A percentile compares a stretch with the other conserved stretches of the same genome.
Conservation (phyloP, 2,329 filamentous ascomycete species). For the Penicillium sp. region DNA sequence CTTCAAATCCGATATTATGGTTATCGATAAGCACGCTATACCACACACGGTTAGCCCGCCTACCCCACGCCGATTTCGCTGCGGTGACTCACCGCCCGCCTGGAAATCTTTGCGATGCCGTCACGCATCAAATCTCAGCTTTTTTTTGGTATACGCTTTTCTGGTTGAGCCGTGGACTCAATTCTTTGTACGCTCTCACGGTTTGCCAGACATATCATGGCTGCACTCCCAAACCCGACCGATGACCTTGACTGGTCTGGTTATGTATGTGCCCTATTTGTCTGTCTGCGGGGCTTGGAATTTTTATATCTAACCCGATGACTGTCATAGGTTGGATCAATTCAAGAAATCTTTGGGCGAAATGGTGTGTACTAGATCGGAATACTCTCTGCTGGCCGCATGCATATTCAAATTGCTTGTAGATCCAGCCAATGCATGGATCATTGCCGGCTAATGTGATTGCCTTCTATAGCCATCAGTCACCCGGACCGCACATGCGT, state of each 20-base stretch:
- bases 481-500: slow-evolving; percentile 68
- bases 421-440: background rate
- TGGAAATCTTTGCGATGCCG: slow-evolving; percentile 10
- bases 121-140: background rate
- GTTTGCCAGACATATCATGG: background rate
- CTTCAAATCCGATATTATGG: background rate
- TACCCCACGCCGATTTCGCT: slow-evolving; percentile 16
- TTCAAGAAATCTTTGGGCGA: slow-evolving; percentile 41
- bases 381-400: background rate
- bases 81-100: slow-evolving; percentile 13
- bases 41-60: background rate
- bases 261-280: slow-evolving; percentile 26
- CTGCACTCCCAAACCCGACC: slow-evolving; percentile 36
- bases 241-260: slow-evolving; percentile 43
- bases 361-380: slow-evolving; percentile 35
- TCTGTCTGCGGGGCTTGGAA: background rate
- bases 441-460: background rate
- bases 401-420: background rate
- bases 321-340: slow-evolving; percentile 28
- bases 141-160: background rate
- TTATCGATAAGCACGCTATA: background rate
- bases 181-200: background rate
- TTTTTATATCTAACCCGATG: background rate
- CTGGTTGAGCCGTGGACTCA: background rate
- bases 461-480: slow-evolving; percentile 42